phyloP scores from a whole-genome alignment of 208 protist species.

The Leishmania guyanensis region DNA sequence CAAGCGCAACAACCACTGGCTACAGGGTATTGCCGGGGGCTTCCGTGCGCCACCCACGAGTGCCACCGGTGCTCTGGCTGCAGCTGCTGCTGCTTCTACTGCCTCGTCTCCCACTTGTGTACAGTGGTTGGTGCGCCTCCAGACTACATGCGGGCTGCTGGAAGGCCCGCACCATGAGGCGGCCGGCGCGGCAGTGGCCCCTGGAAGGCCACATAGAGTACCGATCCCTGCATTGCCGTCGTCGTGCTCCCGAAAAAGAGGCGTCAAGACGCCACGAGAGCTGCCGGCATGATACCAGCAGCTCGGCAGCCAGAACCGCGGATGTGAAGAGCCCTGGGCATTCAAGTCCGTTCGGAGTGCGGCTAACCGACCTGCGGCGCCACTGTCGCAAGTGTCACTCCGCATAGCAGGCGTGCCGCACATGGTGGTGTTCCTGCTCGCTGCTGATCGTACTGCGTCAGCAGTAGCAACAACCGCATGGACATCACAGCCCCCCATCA shows the following conservation, averaged over 20 bases:
- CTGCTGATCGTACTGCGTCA: background rate
- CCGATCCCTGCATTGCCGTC: background rate
- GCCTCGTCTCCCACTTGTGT: background rate
- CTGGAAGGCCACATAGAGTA: background rate
- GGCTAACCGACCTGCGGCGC: background rate
- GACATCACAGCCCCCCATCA: background rate
- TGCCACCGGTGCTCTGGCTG: background rate
- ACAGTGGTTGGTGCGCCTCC: background rate
- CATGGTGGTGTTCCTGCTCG: background rate
- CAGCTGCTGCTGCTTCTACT: background rate
- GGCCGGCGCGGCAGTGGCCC: background rate
- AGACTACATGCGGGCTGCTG: background rate
- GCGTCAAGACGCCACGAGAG: background rate
- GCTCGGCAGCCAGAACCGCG: slow-evolving; percentile 1
- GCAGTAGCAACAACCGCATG: background rate
- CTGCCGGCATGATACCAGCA: background rate
- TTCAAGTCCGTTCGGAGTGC: background rate
- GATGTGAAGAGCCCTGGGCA: background rate
- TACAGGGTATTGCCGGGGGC: background rate
- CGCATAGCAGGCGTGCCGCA: background rate
- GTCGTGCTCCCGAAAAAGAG: background rate
- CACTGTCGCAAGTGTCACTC: background rate
- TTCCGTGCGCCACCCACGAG: background rate
- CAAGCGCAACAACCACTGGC: slow-evolving; percentile 21
- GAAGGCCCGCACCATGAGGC: background rate